A percentile compares a stretch with the other conserved stretches of the same genome.
Conservation (phyloP, 2,329 filamentous ascomycete genomes). For the Thielaviopsis ethacetica region DNA sequence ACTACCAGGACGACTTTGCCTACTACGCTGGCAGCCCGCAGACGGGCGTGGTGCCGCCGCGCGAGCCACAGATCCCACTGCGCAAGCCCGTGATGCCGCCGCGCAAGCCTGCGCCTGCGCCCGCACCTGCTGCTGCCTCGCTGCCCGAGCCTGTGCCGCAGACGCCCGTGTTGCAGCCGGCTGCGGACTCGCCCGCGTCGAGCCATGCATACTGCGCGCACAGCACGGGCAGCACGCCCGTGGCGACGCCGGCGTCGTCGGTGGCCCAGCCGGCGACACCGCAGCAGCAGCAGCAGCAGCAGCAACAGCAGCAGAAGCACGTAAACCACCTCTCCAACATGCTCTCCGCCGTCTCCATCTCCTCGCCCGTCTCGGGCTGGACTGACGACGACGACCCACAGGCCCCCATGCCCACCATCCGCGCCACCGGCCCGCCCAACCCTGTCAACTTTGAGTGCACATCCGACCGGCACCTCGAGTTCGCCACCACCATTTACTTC, state of each 20-base stretch:
- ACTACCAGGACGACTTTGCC: constrained; percentile 8
- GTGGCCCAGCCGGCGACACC: background rate
- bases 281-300: background rate
- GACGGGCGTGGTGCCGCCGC: background rate
- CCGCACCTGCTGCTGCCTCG: background rate
- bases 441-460: constrained; percentile 1
- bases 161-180: background rate
- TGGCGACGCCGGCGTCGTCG: background rate
- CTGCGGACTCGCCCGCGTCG: too few species aligned
- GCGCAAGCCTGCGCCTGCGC: background rate
- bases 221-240: background rate
- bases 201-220: too few species aligned
- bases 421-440: background rate
- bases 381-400: background rate
- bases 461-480: constrained; percentile 14
- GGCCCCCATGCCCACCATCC: background rate
- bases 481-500: constrained; percentile 20
- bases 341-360: background rate
- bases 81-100: background rate
- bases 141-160: background rate
- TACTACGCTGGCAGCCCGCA: background rate
- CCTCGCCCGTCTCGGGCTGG: background rate
- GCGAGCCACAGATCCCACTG: background rate
- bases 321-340: background rate
- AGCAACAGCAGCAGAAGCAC: background rate